A percentile compares a stretch with the other conserved stretches of the same genome.
These are phyloP conservation scores for Leishmania guyanensis DNA, from an alignment of 208 protist genomes.

Conservation along the genomic window DNA sequence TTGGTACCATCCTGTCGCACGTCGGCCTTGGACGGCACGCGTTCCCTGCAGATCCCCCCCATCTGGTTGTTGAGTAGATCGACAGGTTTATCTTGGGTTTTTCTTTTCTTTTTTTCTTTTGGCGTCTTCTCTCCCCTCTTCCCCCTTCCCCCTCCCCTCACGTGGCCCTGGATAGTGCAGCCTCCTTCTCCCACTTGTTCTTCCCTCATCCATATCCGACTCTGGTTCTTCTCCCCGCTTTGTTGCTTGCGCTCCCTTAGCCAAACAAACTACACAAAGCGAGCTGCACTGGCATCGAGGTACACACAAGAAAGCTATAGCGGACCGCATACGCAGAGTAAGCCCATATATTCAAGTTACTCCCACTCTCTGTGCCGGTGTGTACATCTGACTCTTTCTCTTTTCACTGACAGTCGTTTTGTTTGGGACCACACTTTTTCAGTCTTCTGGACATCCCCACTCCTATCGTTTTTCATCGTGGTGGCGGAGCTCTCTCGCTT, in stretches of 20 bases:
- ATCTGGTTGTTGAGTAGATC: not conserved
- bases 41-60: not conserved
- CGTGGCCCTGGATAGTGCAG: not conserved
- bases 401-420: not conserved
- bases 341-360: not conserved
- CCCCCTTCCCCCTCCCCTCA: not conserved
- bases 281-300: not conserved
- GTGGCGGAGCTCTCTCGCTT: not conserved
- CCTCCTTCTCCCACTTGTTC: not conserved
- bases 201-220: not conserved
- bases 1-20: not conserved
- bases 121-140: not conserved
- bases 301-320: not conserved
- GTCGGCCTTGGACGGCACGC: not conserved
- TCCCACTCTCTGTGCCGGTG: not conserved
- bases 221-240: not conserved
- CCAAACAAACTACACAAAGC: not conserved
- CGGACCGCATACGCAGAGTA: slow-evolving; percentile 1
- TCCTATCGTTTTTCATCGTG: not conserved
- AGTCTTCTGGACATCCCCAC: not conserved
- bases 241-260: not conserved
- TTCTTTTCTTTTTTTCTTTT: slow-evolving; percentile 7
- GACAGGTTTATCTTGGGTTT: slow-evolving; percentile 4
- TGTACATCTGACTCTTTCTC: not conserved
- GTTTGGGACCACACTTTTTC: not conserved